Evolutionary conservation across 2,329 filamentous ascomycete species (phyloP).

Genomic region (Beauveria medogensis): DNA sequence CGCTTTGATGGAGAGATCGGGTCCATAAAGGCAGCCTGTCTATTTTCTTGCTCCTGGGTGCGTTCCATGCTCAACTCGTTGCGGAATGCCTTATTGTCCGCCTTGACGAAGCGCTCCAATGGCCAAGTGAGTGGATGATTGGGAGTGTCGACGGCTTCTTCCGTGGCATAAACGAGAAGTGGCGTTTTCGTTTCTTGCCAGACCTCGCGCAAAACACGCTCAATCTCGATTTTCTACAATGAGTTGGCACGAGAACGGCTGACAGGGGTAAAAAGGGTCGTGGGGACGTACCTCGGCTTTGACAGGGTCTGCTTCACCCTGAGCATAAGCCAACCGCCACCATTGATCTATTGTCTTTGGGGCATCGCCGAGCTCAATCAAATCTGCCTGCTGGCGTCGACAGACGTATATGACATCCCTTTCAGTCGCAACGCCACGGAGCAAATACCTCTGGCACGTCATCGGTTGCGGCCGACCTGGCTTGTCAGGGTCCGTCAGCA

Average conservation of each 20-base stretch:
- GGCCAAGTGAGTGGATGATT: constrained; percentile 29
- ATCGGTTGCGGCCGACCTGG: constrained; percentile 28
- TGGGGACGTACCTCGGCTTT: constrained; percentile 37
- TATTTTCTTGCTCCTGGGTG: constrained; percentile 17
- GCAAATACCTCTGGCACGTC: constrained; percentile 37
- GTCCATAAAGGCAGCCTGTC: constrained; percentile 23
- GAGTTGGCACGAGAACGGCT: constrained; percentile 14
- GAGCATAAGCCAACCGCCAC: constrained; percentile 44
- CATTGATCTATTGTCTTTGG: constrained; percentile 38
- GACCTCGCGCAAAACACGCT: constrained; percentile 37
- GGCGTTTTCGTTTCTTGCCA: constrained; percentile 40
- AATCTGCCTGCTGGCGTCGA: constrained; percentile 31
- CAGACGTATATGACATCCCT: constrained; percentile 43
- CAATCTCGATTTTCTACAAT: constrained; percentile 37
- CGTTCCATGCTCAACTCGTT: constrained; percentile 38
- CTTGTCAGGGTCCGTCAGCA: constrained; percentile 33
- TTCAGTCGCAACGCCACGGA: constrained; percentile 43
- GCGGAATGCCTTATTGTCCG: constrained; percentile 45
- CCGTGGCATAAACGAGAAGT: constrained; percentile 46
- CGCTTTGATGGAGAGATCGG: constrained; percentile 37
- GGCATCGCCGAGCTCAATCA: constrained; percentile 33
- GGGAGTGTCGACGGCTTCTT: constrained; percentile 33
- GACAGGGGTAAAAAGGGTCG: not conserved
- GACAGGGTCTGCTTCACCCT: constrained; percentile 30
- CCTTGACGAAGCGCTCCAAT: constrained; percentile 38